Evolutionary conservation across 768 basidiomycete genomes (phyloP), one percentile per base, ranked within the genome.

Genomic region (Sarcodon sp.): DNA sequence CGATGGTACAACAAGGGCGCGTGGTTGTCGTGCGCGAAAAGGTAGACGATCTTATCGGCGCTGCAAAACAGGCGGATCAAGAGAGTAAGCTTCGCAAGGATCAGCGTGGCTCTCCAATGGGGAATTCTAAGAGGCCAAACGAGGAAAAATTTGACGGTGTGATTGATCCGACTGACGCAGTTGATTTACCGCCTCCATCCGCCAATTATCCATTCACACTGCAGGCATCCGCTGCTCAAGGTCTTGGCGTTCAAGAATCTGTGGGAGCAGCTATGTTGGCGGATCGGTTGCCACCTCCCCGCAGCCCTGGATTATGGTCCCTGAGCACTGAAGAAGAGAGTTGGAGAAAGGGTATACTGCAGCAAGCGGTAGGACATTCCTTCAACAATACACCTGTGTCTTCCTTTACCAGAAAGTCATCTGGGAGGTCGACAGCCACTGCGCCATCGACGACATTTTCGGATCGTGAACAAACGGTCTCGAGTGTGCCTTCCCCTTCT

Each of bases 11-110:
- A 6, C 44, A 51, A 0, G 58, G 50, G 32, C 51, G 64, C 44
- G 88, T 91, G 0, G 85, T 87, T 0, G 88, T 91, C 18, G 82
- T 90, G 41, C 76, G 87, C 39, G 88, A 91, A 61, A 81, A 79
- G 59, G 77, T 91, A 77, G 68, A 73, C 32, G 81, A 90, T 52
- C 63, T 90, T 44, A 69, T 64, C 37, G 64, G 69, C 39, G 87
- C 87, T 31, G 84, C 83, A 11, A 82, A 78, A 58, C 82, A 86
- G 58, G 81, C 80, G 7, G 83, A 88, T 55, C 72, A 77, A 51
- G 83, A 87, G 48, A 66, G 87, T 59, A 80, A 80, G 55, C 59
- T 67, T 33, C 75, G 76, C 18, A 73, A 69, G 15, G 67, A 67
- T 33, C 63, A 67, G 47, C 62, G 21, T 4, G 68, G 46, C 77